A percentile compares a stretch with the other conserved stretches of the same genome.
These are phyloP conservation scores for Beauveria asiatica DNA, from an alignment of 2,329 filamentous ascomycete genomes.

Conservation along the genomic window DNA sequence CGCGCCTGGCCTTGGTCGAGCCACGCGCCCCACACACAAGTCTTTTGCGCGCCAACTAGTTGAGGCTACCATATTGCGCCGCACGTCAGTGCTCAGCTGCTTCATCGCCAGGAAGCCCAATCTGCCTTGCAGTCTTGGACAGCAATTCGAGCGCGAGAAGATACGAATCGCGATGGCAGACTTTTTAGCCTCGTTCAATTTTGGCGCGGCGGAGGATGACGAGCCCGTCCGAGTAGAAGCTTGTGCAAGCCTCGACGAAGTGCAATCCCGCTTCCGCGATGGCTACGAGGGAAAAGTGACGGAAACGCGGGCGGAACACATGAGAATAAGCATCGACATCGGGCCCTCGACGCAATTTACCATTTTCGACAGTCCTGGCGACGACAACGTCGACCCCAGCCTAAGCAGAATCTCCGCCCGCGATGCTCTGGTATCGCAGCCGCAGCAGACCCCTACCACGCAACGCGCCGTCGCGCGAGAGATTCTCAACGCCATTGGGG, in stretches of 20 bases:
- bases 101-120: background rate
- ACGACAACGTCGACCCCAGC: conserved; percentile 17
- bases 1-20: background rate
- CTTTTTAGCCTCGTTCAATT: conserved; percentile 30
- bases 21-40: background rate
- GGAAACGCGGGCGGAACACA: conserved; percentile 40
- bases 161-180: conserved; percentile 24
- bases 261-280: conserved; percentile 36
- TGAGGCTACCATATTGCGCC: background rate
- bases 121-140: background rate
- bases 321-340: conserved; percentile 39
- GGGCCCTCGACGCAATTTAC: conserved; percentile 35
- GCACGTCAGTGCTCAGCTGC: background rate
- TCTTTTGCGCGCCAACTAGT: background rate
- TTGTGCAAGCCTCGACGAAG: conserved; percentile 33
- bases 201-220: conserved; percentile 18
- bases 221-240: conserved; percentile 17
- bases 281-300: conserved; percentile 35
- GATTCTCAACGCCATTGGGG: conserved; percentile 35
- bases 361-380: conserved; percentile 8
- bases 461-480: conserved; percentile 42
- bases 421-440: conserved; percentile 41
- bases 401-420: conserved; percentile 32
- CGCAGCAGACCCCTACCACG: conserved; percentile 36
- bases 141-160: background rate